Conservation (phyloP, 768 basidiomycete species). For the Harrya chromipes region DNA sequence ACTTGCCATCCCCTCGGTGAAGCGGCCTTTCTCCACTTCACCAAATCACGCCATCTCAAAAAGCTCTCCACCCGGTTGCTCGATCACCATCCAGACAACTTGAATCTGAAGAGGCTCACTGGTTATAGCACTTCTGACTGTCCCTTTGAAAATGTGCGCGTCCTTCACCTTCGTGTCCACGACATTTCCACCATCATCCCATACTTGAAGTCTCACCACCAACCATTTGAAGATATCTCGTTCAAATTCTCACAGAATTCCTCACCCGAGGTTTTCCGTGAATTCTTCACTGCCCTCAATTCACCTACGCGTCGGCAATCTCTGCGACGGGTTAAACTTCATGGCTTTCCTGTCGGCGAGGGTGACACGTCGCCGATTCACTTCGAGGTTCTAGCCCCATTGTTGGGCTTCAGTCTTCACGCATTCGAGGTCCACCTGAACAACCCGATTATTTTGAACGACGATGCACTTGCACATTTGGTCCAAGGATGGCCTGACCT, state of each 20-base stretch:
- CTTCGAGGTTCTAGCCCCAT: conserved; percentile 2
- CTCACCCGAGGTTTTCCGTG: neutral
- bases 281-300: neutral
- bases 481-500: too few relatives aligned
- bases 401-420: neutral
- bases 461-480: too few relatives aligned
- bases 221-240: conserved; percentile 3
- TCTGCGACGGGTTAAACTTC: too few relatives aligned
- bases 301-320: too few relatives aligned
- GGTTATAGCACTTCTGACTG: neutral
- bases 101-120: neutral
- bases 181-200: conserved; percentile 9
- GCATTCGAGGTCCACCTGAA: neutral
- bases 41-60: neutral
- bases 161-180: neutral
- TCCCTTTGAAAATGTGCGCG: conserved; percentile 8
- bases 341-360: too few relatives aligned
- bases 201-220: conserved; percentile 3
- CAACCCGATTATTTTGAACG: too few relatives aligned
- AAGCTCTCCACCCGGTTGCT: neutral
- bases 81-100: neutral
- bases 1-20: neutral
- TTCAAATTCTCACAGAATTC: neutral
- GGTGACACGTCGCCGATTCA: too few relatives aligned
- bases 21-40: neutral